These are phyloP conservation scores for Leishmania braziliensis DNA, from an alignment of 208 protist species.

Conservation along the genomic window DNA sequence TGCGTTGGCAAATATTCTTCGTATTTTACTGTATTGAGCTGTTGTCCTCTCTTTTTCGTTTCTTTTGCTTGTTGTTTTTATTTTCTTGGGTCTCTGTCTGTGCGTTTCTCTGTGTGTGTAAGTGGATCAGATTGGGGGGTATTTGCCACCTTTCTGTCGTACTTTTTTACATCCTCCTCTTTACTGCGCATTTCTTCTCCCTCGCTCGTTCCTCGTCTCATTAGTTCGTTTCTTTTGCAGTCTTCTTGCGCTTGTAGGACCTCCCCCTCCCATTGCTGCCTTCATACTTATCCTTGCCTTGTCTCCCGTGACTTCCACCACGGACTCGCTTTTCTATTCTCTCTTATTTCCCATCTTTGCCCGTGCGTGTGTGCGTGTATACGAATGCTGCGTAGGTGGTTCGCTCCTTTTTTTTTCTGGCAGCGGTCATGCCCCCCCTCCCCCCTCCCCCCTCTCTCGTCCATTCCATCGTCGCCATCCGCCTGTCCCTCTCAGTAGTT, in stretches of 20 bases:
- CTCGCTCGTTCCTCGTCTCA: constrained; percentile 1
- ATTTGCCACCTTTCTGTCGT: background rate
- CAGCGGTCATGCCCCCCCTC: background rate
- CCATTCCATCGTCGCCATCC: background rate
- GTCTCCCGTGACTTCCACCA: background rate
- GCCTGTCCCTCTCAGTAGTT: background rate
- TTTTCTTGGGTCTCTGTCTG: background rate
- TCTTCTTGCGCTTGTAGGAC: background rate
- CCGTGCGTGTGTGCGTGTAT: background rate
- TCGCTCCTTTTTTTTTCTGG: background rate
- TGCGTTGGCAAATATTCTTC: background rate
- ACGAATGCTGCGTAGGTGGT: background rate
- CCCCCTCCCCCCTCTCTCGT: background rate
- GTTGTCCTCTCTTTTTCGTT: constrained; percentile 3
- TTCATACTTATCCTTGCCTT: background rate
- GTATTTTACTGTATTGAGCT: constrained; percentile 1
- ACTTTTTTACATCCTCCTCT: background rate
- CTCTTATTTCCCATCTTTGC: background rate
- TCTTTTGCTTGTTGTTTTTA: background rate
- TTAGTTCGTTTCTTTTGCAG: constrained; percentile 15
- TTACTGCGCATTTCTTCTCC: background rate
- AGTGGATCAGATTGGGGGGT: background rate
- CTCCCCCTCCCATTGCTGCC: background rate
- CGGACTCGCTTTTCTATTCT: background rate
- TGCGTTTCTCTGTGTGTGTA: background rate